Evolutionary conservation across 169 alveolate genomes (phyloP).

Genomic region (Cyclospora cayetanensis): DNA sequence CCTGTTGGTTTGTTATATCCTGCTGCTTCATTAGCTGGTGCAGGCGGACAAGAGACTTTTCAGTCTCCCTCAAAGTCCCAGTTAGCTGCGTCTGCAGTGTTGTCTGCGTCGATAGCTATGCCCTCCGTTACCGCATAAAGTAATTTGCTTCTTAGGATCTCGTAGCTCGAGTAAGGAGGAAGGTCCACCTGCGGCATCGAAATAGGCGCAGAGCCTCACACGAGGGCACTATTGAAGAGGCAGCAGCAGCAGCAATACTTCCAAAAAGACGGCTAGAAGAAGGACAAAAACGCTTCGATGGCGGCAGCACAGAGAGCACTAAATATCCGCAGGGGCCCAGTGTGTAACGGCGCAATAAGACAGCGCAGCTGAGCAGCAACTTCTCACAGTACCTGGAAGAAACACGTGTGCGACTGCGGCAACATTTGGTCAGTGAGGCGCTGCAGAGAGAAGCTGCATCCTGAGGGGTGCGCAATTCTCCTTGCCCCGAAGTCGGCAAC

Average conservation of each 20-base stretch:
- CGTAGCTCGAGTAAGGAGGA: constrained; percentile 89
- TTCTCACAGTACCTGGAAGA: constrained; percentile 79
- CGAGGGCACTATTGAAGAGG: neutral
- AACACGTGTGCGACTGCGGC: constrained; percentile 94
- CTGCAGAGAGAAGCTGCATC: neutral
- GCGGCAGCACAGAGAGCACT: neutral
- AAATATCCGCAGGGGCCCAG: neutral
- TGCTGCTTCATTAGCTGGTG: neutral
- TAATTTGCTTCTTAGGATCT: constrained; percentile 82
- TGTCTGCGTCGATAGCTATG: constrained; percentile 81
- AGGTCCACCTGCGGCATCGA: constrained; percentile 80
- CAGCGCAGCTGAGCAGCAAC: neutral
- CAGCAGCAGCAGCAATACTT: neutral
- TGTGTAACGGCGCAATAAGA: neutral
- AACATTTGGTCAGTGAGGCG: constrained; percentile 73
- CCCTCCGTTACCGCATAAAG: constrained; percentile 89
- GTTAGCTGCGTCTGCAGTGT: constrained; percentile 71
- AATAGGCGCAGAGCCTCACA: neutral
- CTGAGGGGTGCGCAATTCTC: neutral
- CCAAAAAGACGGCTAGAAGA: neutral
- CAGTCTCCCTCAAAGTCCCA: constrained; percentile 59
- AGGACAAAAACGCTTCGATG: neutral
- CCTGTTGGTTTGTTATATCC: neutral
- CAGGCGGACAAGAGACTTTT: neutral
- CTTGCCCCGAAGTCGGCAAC: neutral